A percentile compares a stretch with the other conserved stretches of the same genome.
These are phyloP conservation scores for Pulveroboletus sp. DNA, from an alignment of 768 basidiomycete genomes.

Conservation along the genomic window DNA sequence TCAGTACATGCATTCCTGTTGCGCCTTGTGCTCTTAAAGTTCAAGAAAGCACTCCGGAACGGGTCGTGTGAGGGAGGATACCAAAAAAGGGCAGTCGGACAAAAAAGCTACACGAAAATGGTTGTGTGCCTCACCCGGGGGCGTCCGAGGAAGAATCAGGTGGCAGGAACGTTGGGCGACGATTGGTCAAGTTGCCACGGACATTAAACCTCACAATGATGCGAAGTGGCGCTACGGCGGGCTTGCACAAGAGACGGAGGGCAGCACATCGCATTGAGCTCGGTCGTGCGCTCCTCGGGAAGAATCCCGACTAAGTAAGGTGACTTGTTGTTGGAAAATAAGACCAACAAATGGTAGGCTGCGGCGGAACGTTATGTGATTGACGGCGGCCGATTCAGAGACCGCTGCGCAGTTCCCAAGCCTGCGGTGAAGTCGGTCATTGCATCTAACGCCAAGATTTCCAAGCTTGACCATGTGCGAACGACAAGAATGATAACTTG, in stretches of 20 bases:
- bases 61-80: not conserved
- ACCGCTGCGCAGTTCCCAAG: no score
- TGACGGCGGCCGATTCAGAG: no score
- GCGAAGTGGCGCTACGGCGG: not conserved
- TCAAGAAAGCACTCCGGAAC: not conserved
- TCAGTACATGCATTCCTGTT: not conserved
- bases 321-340: no score
- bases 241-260: not conserved
- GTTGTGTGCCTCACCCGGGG: not conserved
- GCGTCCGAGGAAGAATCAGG: not conserved
- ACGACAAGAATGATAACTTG: no score
- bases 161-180: not conserved
- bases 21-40: not conserved
- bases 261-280: not conserved
- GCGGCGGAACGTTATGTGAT: no score
- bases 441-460: no score
- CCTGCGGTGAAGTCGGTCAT: no score
- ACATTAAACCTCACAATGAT: not conserved
- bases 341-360: no score
- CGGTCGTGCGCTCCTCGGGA: no score
- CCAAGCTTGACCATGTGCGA: no score
- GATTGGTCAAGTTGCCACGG: conserved; percentile 1
- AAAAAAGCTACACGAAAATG: not conserved
- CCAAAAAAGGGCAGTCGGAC: not conserved
- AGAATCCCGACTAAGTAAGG: no score